Conservation (phyloP, 1,284 basidiomycete genomes). For the Ustilago esculenta region DNA sequence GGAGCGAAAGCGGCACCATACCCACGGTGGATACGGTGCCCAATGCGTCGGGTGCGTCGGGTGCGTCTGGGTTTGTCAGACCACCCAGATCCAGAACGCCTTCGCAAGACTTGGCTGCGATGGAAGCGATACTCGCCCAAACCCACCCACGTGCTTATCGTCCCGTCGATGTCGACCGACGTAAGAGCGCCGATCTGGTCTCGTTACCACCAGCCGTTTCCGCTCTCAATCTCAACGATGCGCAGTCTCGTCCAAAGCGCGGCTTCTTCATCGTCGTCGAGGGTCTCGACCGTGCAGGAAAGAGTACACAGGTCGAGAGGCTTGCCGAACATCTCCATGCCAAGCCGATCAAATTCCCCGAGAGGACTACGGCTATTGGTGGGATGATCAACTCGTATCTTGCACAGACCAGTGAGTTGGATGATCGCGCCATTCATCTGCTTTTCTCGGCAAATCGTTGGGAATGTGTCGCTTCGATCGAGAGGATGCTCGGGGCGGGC, state of each 20-base stretch:
- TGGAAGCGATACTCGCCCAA: conserved; percentile 42
- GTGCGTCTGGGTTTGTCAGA: conserved; percentile 17
- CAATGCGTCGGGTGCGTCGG: conserved; percentile 17
- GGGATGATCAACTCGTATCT: conserved; percentile 94
- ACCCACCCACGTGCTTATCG: conserved; percentile 5
- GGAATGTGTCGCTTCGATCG: conserved; percentile 72
- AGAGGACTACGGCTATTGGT: conserved; percentile 89
- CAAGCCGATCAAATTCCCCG: conserved; percentile 68
- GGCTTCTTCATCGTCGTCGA: conserved; percentile 65
- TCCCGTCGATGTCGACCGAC: conserved; percentile 15
- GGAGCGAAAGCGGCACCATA: conserved; percentile 36
- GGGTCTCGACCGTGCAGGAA: conserved; percentile 65
- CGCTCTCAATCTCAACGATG: background rate
- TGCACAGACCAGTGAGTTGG: conserved; percentile 80
- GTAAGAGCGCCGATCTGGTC: conserved; percentile 18
- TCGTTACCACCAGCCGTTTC: background rate
- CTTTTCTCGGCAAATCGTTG: conserved; percentile 97
- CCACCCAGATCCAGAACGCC: conserved; percentile 37
- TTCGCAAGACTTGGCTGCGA: conserved; percentile 40
- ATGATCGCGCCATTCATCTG: conserved; percentile 90
- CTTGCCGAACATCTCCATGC: conserved; percentile 49
- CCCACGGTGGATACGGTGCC: conserved; percentile 24
- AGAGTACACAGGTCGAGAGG: conserved; percentile 63
- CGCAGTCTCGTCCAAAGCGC: conserved; percentile 31
- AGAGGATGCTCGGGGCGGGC: conserved; percentile 73